phyloP scores from a whole-genome alignment of 1,284 basidiomycete genomes.

The Coniferiporia weirii region DNA sequence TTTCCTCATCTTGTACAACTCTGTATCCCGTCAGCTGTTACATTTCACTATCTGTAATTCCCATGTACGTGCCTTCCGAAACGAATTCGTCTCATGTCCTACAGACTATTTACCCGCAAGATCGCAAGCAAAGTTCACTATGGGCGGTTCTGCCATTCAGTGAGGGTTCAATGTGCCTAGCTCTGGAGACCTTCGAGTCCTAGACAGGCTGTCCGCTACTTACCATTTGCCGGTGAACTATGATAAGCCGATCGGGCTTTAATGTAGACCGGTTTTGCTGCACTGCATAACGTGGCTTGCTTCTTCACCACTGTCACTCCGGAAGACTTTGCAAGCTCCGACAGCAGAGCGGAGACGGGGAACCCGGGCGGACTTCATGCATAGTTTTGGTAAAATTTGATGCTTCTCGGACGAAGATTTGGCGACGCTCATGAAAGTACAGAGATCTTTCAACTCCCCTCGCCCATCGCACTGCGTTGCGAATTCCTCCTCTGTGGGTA shows the following conservation, averaged over 20 bases:
- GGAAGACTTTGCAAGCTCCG: slow-evolving; percentile 2
- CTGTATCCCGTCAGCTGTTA: background rate
- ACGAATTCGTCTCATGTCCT: background rate
- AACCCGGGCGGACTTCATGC: slow-evolving; percentile 10
- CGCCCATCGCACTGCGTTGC: too few species aligned
- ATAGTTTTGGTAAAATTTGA: background rate
- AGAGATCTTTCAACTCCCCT: too few species aligned
- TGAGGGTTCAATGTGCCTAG: background rate
- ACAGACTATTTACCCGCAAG: background rate
- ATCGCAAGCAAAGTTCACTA: background rate
- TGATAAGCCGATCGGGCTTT: background rate
- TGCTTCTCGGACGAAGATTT: background rate
- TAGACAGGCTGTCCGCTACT: background rate
- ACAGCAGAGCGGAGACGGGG: slow-evolving; percentile 2
- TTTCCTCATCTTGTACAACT: background rate
- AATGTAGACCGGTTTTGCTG: background rate
- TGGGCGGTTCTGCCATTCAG: background rate
- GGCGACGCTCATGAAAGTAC: background rate
- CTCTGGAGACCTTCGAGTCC: background rate
- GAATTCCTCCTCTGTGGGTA: background rate
- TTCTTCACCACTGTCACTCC: background rate
- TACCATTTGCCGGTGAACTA: background rate
- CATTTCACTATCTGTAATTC: background rate
- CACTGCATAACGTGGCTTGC: slow-evolving; percentile 5
- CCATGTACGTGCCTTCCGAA: background rate